Percentiles rank a stretch among this genome's conserved stretches.
Conservation (phyloP, 2,329 filamentous ascomycete species). For the Beauveria sp. region DNA sequence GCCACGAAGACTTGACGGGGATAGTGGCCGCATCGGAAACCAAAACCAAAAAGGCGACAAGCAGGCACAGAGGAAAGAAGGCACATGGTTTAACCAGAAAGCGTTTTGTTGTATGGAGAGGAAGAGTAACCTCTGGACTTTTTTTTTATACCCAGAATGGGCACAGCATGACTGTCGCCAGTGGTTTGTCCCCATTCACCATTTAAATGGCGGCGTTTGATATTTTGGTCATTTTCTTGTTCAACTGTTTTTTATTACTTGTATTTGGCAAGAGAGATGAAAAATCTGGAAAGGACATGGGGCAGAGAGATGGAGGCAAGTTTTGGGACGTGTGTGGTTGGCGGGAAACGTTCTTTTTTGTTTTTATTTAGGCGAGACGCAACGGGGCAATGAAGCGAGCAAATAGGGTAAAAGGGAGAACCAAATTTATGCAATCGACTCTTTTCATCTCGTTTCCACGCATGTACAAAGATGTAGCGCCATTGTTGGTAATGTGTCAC, state of each 20-base stretch:
- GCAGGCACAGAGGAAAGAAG: neutral
- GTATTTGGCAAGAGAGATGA: too few species aligned
- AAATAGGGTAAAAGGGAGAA: neutral
- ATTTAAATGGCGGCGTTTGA: neutral
- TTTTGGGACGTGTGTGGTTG: too few species aligned
- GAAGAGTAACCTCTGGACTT: neutral
- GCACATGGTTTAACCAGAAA: slow-evolving; percentile 14
- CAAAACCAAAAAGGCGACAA: neutral
- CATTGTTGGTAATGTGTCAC: too few species aligned
- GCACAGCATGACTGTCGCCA: neutral
- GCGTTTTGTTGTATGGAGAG: slow-evolving; percentile 10
- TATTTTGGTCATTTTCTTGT: too few species aligned
- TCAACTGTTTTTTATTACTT: too few species aligned
- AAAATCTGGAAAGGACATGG: too few species aligned
- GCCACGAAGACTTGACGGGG: neutral
- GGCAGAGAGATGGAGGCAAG: too few species aligned
- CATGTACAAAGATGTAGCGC: too few species aligned
- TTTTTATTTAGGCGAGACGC: neutral
- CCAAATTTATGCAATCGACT: neutral
- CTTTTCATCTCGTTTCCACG: neutral
- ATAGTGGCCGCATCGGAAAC: neutral
- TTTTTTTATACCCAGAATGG: slow-evolving; percentile 13
- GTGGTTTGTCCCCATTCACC: neutral
- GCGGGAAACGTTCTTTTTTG: too few species aligned
- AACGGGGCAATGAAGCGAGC: neutral